Evolutionary conservation across 2,329 filamentous ascomycete genomes (phyloP).

Genomic region (Trichoderma polysporum): DNA sequence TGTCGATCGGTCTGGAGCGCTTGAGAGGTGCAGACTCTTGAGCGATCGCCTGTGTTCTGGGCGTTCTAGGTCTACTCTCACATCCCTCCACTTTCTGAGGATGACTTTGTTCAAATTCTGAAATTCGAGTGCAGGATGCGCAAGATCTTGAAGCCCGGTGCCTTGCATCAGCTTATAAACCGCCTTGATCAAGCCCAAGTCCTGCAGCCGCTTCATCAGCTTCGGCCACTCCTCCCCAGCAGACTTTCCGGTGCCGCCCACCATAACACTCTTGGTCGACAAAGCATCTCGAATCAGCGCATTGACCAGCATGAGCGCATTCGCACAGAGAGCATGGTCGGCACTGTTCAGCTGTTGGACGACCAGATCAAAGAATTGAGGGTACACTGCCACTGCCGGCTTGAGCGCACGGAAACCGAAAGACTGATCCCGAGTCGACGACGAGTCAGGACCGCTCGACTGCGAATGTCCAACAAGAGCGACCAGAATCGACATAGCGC

Average conservation of each 20-base stretch:
- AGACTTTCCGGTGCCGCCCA: slow-evolving; percentile 32
- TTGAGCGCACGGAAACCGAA: slow-evolving; percentile 92
- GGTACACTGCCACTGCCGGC: slow-evolving; percentile 85
- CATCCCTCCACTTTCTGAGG: slow-evolving; percentile 82
- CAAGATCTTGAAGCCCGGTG: slow-evolving; percentile 84
- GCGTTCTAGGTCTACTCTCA: slow-evolving; percentile 79
- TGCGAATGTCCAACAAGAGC: slow-evolving; percentile 87
- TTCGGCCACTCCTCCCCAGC: slow-evolving; percentile 79
- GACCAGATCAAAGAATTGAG: slow-evolving; percentile 91
- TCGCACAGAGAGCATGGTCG: slow-evolving; percentile 93
- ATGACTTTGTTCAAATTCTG: slow-evolving; percentile 88
- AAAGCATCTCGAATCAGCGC: slow-evolving; percentile 91
- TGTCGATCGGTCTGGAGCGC: slow-evolving; percentile 60
- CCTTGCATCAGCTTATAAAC: slow-evolving; percentile 95
- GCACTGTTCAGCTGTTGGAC: slow-evolving; percentile 89
- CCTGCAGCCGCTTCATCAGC: slow-evolving; percentile 90
- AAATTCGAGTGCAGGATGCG: slow-evolving; percentile 87
- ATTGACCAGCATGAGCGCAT: slow-evolving; percentile 93
- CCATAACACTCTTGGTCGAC: slow-evolving; percentile 62
- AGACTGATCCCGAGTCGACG: slow-evolving; percentile 45
- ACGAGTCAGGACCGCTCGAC: slow-evolving; percentile 45
- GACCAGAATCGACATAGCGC: slow-evolving; percentile 94
- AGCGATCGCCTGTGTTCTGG: slow-evolving; percentile 85
- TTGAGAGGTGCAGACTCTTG: slow-evolving; percentile 81
- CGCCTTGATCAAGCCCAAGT: slow-evolving; percentile 87